A percentile compares a stretch with the other conserved stretches of the same genome.
These are phyloP conservation scores for Neoconidiobolus thromboides DNA, from an alignment of 371 early-diverging fungal species.

Conservation along the genomic window DNA sequence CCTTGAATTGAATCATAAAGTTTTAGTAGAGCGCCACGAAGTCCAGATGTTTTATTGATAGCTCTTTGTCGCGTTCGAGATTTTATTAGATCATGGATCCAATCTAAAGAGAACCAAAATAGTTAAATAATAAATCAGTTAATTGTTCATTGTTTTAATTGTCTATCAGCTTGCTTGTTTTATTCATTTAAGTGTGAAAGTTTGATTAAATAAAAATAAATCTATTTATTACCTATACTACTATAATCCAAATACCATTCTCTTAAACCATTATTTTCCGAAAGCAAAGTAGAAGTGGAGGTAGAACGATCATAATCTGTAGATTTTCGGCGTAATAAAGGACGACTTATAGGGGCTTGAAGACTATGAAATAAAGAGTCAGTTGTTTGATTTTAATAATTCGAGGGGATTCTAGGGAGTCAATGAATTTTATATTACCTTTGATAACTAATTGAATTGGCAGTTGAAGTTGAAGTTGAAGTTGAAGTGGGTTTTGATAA, in stretches of 20 bases:
- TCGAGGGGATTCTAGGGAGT: neutral
- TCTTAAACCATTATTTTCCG: constrained; percentile 35
- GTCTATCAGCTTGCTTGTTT: too few species aligned
- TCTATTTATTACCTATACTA: constrained; percentile 44
- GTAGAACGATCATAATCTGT: constrained; percentile 21
- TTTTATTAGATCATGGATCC: constrained; percentile 73
- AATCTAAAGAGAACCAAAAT: constrained; percentile 28
- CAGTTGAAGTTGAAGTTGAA: neutral
- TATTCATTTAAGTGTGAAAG: too few species aligned
- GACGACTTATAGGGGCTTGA: neutral
- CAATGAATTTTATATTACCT: neutral
- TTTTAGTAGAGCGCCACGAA: constrained; percentile 25
- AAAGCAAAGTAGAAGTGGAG: constrained; percentile 12
- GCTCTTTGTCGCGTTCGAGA: constrained; percentile 52
- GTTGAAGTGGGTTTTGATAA: neutral
- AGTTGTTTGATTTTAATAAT: neutral
- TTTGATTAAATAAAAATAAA: neutral
- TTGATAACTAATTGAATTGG: neutral
- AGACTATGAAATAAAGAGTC: neutral
- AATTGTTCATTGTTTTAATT: too few species aligned
- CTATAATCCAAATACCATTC: constrained; percentile 44
- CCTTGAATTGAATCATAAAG: constrained; percentile 61
- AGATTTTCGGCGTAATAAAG: constrained; percentile 23
- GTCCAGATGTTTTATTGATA: constrained; percentile 24
- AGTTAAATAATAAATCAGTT: constrained; percentile 11